These are phyloP conservation scores for Coemansia sp. DNA, from an alignment of 192 early-diverging fungal species.

Conservation along the genomic window DNA sequence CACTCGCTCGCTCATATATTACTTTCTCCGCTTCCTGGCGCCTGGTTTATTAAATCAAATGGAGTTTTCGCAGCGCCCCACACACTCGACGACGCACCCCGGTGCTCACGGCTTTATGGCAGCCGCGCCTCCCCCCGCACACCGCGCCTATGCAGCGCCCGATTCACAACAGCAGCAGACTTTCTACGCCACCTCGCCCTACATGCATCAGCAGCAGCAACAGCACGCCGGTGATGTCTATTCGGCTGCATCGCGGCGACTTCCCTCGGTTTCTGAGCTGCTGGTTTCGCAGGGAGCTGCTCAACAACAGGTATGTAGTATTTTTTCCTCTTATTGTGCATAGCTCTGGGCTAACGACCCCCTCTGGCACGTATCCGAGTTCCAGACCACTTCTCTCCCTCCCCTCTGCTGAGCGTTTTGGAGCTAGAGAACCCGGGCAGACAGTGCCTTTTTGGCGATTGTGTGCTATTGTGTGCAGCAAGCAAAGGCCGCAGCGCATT, in stretches of 20 bases:
- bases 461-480: conserved; percentile 10
- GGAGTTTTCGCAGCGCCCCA: conserved; percentile 54
- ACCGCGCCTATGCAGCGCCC: conserved; percentile 27
- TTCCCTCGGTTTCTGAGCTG: conserved; percentile 49
- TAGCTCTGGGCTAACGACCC: not conserved
- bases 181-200: conserved; percentile 13
- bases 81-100: conserved; percentile 26
- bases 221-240: conserved; percentile 14
- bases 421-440: not conserved
- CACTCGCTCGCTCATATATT: conserved; percentile 5
- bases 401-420: not conserved
- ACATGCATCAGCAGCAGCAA: conserved; percentile 19
- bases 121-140: conserved; percentile 18
- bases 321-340: not conserved
- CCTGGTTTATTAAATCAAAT: conserved; percentile 17
- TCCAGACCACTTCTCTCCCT: not conserved
- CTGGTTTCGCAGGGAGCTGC: conserved; percentile 24
- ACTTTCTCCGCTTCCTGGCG: not conserved
- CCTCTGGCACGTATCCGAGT: not conserved
- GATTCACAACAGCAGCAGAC: conserved; percentile 11
- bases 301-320: conserved; percentile 29
- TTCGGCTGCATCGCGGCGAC: conserved; percentile 20
- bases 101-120: conserved; percentile 29
- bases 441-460: not conserved
- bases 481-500: conserved; percentile 1